Evolutionary conservation across 2,329 filamentous ascomycete genomes (phyloP).

Genomic region (Remersonia thermophila): DNA sequence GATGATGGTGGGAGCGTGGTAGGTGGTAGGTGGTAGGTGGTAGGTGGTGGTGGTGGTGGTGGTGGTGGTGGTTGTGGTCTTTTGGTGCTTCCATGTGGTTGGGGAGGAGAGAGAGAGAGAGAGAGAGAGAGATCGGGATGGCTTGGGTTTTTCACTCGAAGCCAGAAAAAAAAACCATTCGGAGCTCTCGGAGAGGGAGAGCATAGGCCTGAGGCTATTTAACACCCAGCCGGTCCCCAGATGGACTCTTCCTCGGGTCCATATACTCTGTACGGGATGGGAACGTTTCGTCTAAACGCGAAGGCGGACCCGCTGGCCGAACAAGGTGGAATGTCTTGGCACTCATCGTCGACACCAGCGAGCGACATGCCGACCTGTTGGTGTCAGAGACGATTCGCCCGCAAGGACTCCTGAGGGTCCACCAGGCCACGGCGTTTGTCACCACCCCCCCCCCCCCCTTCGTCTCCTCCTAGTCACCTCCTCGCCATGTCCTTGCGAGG

Average conservation of each 20-base stretch:
- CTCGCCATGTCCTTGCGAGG: too few relatives aligned
- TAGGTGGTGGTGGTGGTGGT: background rate
- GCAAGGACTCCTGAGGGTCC: background rate
- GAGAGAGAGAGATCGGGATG: too few relatives aligned
- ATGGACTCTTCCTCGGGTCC: background rate
- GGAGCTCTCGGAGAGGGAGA: too few relatives aligned
- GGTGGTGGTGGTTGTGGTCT: background rate
- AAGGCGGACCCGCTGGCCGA: conserved; percentile 3
- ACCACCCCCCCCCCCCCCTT: too few relatives aligned
- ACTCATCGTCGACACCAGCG: conserved; percentile 5
- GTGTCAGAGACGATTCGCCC: background rate
- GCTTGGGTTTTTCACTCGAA: too few relatives aligned
- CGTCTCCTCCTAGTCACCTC: too few relatives aligned
- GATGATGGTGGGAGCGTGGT: background rate
- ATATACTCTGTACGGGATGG: conserved; percentile 1
- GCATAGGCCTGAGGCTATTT: too few relatives aligned
- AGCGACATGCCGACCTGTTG: conserved; percentile 7
- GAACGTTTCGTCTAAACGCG: background rate
- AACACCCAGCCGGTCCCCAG: too few relatives aligned
- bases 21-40: too few relatives aligned
- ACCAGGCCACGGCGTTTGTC: conserved; percentile 3
- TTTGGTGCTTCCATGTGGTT: conserved; percentile 5
- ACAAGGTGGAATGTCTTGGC: conserved; percentile 12
- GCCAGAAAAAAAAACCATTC: too few relatives aligned
- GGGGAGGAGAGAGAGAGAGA: background rate